phyloP scores from a whole-genome alignment of 2,329 filamentous ascomycete species.

The Verticillium albo-atrum region DNA sequence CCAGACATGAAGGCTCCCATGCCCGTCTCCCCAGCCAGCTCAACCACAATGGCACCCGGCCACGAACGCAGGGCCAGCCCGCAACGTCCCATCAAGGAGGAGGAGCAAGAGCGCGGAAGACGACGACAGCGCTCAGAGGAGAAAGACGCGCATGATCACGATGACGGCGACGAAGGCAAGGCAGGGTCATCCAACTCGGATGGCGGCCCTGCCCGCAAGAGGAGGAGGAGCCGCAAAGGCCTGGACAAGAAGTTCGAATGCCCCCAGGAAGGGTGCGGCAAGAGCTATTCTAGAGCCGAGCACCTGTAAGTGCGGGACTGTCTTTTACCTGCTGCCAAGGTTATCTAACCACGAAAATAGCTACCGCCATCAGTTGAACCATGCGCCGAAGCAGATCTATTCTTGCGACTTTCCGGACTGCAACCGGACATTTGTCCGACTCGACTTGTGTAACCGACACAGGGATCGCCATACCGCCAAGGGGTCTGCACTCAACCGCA shows the following conservation, averaged over 20 bases:
- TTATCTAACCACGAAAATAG: conserved; percentile 25
- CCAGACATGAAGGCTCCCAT: conserved; percentile 32
- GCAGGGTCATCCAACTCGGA: conserved; percentile 49
- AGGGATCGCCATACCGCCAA: conserved; percentile 76
- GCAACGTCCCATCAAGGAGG: conserved; percentile 33
- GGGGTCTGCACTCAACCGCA: conserved; percentile 70
- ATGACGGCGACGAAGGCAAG: conserved; percentile 35
- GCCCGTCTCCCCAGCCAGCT: conserved; percentile 32
- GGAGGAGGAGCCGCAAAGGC: conserved; percentile 70
- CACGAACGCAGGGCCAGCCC: conserved; percentile 33
- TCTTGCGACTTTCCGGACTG: conserved; percentile 91
- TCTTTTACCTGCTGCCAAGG: conserved; percentile 10
- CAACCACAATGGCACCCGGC: conserved; percentile 34
- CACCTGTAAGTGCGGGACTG: conserved; percentile 64
- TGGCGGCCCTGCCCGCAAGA: conserved; percentile 48
- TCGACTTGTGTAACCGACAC: conserved; percentile 85
- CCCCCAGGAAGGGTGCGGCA: conserved; percentile 80
- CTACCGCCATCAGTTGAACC: conserved; percentile 91
- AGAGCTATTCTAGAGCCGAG: conserved; percentile 93
- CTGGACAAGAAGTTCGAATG: conserved; percentile 82
- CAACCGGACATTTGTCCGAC: conserved; percentile 83
- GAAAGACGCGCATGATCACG: conserved; percentile 35
- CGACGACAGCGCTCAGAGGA: conserved; percentile 37
- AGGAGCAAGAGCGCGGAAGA: conserved; percentile 31
- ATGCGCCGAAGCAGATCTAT: conserved; percentile 93